These are phyloP conservation scores for Suhomyces kilbournensis DNA, from an alignment of 805 yeast genomes.

Conservation along the genomic window DNA sequence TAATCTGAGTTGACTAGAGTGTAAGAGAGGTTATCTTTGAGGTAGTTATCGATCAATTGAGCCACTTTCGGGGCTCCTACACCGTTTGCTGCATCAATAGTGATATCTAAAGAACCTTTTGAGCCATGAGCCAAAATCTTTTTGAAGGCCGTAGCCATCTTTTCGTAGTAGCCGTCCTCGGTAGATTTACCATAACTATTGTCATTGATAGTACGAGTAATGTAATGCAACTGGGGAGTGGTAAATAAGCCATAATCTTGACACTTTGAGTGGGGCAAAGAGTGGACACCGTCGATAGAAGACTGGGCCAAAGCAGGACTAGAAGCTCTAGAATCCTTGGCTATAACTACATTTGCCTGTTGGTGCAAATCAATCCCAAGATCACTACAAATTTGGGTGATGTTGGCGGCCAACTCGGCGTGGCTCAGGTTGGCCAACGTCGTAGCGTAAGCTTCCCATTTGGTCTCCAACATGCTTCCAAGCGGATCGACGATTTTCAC, in stretches of 20 bases:
- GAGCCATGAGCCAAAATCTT: conserved; percentile 32
- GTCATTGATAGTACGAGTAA: conserved; percentile 74
- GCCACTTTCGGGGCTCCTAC: conserved; percentile 80
- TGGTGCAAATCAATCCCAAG: conserved; percentile 45
- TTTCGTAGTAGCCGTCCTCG: conserved; percentile 67
- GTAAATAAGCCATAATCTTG: conserved; percentile 70
- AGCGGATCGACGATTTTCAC: conserved; percentile 84
- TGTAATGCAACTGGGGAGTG: conserved; percentile 91
- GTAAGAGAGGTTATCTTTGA: conserved; percentile 41
- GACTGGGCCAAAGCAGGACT: conserved; percentile 64
- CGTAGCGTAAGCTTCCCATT: conserved; percentile 86
- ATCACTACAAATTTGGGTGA: conserved; percentile 36
- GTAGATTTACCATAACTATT: conserved; percentile 56
- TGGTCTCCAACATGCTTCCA: conserved; percentile 82
- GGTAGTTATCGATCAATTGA: conserved; percentile 42
- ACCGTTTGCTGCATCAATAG: conserved; percentile 95
- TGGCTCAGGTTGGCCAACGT: conserved; percentile 66
- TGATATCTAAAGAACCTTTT: conserved; percentile 40
- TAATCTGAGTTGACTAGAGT: conserved; percentile 53
- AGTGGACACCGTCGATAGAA: conserved; percentile 58
- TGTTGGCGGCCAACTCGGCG: conserved; percentile 39
- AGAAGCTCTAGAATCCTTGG: conserved; percentile 85
- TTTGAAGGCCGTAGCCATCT: conserved; percentile 54
- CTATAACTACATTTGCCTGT: conserved; percentile 57
- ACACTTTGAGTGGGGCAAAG: conserved; percentile 40